Evolutionary conservation across 1,284 basidiomycete genomes (phyloP).

Genomic region (Flammula alnicola): DNA sequence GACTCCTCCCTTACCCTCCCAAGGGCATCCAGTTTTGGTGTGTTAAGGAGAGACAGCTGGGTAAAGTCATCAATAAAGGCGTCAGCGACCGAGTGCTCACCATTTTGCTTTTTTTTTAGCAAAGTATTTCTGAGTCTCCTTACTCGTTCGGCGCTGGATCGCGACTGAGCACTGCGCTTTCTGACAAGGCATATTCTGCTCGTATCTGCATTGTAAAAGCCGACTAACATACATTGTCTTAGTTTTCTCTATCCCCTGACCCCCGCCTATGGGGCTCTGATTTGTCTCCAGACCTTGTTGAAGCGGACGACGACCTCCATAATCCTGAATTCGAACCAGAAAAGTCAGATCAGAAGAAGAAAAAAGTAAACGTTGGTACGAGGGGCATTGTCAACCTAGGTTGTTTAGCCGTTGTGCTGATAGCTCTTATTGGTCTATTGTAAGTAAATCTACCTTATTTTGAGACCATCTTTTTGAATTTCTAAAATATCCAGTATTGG

Average conservation of each 20-base stretch:
- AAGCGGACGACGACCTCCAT: constrained; percentile 61
- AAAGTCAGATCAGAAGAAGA: constrained; percentile 29
- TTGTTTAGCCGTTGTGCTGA: constrained; percentile 58
- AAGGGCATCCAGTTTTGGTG: constrained; percentile 34
- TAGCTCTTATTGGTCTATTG: constrained; percentile 46
- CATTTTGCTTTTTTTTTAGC: constrained; percentile 19
- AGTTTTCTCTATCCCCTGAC: constrained; percentile 59
- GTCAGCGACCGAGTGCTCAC: neutral
- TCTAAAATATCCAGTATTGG: constrained; percentile 51
- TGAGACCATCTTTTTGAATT: neutral
- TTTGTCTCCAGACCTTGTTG: constrained; percentile 49
- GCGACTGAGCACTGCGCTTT: constrained; percentile 39
- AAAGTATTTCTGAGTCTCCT: constrained; percentile 43
- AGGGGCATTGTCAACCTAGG: constrained; percentile 70
- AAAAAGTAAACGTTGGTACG: constrained; percentile 41
- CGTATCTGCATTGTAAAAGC: constrained; percentile 5
- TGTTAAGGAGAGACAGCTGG: constrained; percentile 44
- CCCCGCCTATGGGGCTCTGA: constrained; percentile 58
- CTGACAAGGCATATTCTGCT: constrained; percentile 37
- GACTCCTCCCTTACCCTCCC: constrained; percentile 30
- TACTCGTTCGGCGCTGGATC: constrained; percentile 43
- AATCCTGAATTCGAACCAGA: constrained; percentile 46
- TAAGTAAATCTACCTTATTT: neutral
- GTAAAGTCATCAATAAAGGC: constrained; percentile 22
- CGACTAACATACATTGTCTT: constrained; percentile 10